phyloP scores from a whole-genome alignment of 2,329 filamentous ascomycete genomes.

The Canariomyces notabilis region DNA sequence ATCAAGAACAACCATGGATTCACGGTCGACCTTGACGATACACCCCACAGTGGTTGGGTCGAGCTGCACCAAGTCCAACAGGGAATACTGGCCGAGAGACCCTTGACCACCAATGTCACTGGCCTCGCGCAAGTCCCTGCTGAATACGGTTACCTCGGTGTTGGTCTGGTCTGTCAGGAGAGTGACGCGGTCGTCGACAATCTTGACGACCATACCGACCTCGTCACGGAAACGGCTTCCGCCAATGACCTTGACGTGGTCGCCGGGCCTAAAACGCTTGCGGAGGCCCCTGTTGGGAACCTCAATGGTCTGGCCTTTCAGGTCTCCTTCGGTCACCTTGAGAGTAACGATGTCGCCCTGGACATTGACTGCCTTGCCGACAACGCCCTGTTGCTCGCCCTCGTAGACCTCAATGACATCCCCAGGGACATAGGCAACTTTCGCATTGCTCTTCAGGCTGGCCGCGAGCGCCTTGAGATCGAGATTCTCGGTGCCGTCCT shows the following conservation, averaged over 20 bases:
- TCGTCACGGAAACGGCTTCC: slow-evolving; percentile 92
- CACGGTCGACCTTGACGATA: slow-evolving; percentile 90
- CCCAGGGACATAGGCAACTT: slow-evolving; percentile 81
- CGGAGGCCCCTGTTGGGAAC: slow-evolving; percentile 87
- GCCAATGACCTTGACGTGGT: slow-evolving; percentile 98
- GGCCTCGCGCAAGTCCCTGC: slow-evolving; percentile 90
- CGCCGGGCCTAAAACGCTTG: slow-evolving; percentile 87
- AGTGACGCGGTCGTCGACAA: slow-evolving; percentile 87
- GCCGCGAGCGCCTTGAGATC: slow-evolving; percentile 87
- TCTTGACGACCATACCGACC: slow-evolving; percentile 93
- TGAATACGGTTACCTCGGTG: slow-evolving; percentile 94
- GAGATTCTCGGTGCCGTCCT: slow-evolving; percentile 89
- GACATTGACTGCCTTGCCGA: slow-evolving; percentile 79
- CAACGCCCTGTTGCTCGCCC: slow-evolving; percentile 88
- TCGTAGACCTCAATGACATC: slow-evolving; percentile 96
- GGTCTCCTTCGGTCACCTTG: slow-evolving; percentile 73
- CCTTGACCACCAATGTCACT: slow-evolving; percentile 86
- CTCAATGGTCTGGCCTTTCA: slow-evolving; percentile 80
- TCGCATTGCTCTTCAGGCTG: slow-evolving; percentile 77
- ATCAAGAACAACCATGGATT: slow-evolving; percentile 83
- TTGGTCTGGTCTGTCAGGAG: slow-evolving; percentile 89
- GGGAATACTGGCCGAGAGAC: slow-evolving; percentile 78
- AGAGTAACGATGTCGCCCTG: slow-evolving; percentile 90
- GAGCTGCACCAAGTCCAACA: slow-evolving; percentile 91
- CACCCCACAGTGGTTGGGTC: slow-evolving; percentile 89